A percentile compares a stretch with the other conserved stretches of the same genome.
Conservation (phyloP, 2,329 filamentous ascomycete genomes). For the Colletotrichum sp. region DNA sequence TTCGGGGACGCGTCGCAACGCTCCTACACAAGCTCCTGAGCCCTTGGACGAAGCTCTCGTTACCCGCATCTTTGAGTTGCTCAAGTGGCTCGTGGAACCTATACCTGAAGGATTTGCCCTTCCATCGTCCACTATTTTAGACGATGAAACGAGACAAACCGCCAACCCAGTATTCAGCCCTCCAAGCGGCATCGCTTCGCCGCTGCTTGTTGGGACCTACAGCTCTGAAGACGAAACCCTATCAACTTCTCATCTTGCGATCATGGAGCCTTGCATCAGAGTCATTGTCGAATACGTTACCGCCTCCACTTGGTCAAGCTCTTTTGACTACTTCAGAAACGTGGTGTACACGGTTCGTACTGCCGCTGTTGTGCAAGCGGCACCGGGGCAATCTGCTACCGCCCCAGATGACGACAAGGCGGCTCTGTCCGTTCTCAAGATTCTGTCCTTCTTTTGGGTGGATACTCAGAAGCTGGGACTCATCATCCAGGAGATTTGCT, state of each 20-base stretch:
- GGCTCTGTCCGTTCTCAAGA: slow-evolving; percentile 60
- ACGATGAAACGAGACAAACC: slow-evolving; percentile 47
- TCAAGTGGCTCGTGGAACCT: slow-evolving; percentile 63
- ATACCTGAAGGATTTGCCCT: slow-evolving; percentile 62
- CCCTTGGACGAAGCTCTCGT: slow-evolving; percentile 57
- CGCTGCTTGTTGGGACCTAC: slow-evolving; percentile 28
- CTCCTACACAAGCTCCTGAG: slow-evolving; percentile 32
- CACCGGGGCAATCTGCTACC: slow-evolving; percentile 38
- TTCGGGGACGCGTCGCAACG: slow-evolving; percentile 22
- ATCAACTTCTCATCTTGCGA: slow-evolving; percentile 39
- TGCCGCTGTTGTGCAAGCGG: slow-evolving; percentile 42
- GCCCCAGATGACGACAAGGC: slow-evolving; percentile 55
- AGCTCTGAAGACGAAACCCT: slow-evolving; percentile 36
- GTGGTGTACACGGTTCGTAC: slow-evolving; percentile 57
- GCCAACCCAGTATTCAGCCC: slow-evolving; percentile 1
- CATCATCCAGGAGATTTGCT: slow-evolving; percentile 70
- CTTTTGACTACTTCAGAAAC: slow-evolving; percentile 63
- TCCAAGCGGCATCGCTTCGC: slow-evolving; percentile 17
- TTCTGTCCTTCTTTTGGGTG: slow-evolving; percentile 69
- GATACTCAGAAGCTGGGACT: slow-evolving; percentile 65
- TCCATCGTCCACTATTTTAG: slow-evolving; percentile 62
- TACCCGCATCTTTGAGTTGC: slow-evolving; percentile 57
- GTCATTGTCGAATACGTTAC: slow-evolving; percentile 67
- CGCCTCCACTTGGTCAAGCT: slow-evolving; percentile 65
- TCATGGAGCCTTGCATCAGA: slow-evolving; percentile 61